Base-by-base conservation (phyloP, 2,329 filamentous ascomycete genomes). In the Fusarium coicis region DNA sequence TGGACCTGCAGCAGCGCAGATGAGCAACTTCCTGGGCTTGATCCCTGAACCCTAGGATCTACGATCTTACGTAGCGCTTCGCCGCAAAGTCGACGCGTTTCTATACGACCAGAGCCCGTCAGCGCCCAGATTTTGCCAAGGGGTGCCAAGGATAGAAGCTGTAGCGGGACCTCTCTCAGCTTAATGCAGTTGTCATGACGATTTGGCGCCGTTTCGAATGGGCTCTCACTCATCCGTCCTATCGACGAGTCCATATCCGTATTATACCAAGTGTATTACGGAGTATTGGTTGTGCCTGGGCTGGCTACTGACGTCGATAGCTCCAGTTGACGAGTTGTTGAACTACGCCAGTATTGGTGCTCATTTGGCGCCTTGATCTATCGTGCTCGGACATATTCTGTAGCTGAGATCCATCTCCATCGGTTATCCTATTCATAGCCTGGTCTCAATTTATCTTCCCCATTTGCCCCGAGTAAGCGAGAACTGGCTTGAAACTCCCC, bases 101-200 rank as follows among this genome's bases (percentile, higher is more conserved):
- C 42, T 28, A 56, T 43, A 70, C 23, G 40, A 26, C 52, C 34
- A 59, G 39, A 59, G 52, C 52, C 73, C 52, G 60, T 66, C 70
- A 73, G 70, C 56, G 54, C 68, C 70, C 60, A 69, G 59, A 43
- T 39, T 43, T 36, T 61, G 55, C 55, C 55, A 58, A 50, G 55
- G 19, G 19, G 23, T 50, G 71, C 72, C 72, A 73, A 63, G 72
- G 50, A 70, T 39, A 54, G 42, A 64, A 54, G 42, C 57, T 54
- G 44, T 56, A 46, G 65, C 44, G 66, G 47, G 66, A 40, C 53
- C 62, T 56, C 49, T 30, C 44, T 46, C 54, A 63, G 57, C 68
- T 74, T 57, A 67, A 68, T 67, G 66, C 64, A 70, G 76, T 78
- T 78, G 76, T 76, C 76, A 74, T 78, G 76, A 70, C 76, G 65